These are phyloP conservation scores for Alternaria metachromatica DNA, from an alignment of 2,329 filamentous ascomycete genomes.

Conservation along the genomic window DNA sequence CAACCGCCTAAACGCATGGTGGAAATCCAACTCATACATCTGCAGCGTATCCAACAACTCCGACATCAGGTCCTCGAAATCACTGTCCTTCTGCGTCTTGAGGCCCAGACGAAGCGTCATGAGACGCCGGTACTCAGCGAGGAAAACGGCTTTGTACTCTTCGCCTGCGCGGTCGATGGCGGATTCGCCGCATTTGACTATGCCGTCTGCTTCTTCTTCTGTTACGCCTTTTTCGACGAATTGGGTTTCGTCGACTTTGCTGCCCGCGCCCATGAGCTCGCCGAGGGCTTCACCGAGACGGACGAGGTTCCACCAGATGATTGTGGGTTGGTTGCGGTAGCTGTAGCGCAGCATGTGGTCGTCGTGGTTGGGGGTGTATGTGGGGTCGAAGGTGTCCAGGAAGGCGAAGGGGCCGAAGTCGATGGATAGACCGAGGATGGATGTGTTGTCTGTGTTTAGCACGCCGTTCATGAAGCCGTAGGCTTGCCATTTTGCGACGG, in stretches of 20 bases:
- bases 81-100: slow-evolving; percentile 69
- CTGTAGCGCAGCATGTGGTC: slow-evolving; percentile 86
- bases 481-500: slow-evolving; percentile 93
- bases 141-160: slow-evolving; percentile 86
- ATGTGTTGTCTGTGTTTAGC: slow-evolving; percentile 97
- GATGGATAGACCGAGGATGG: slow-evolving; percentile 83
- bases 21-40: slow-evolving; percentile 85
- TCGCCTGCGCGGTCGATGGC: slow-evolving; percentile 82
- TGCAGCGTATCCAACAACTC: slow-evolving; percentile 82
- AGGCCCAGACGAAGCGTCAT: slow-evolving; percentile 84
- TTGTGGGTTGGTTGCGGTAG: slow-evolving; percentile 91
- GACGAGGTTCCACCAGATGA: slow-evolving; percentile 99
- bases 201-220: slow-evolving; percentile 70
- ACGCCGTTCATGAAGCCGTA: slow-evolving; percentile 99
- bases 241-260: slow-evolving; percentile 70
- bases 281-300: slow-evolving; percentile 87
- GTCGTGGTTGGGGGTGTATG: slow-evolving; percentile 96
- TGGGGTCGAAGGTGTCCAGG: slow-evolving; percentile 93
- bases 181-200: slow-evolving; percentile 81
- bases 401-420: slow-evolving; percentile 98
- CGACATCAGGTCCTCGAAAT: slow-evolving; percentile 84
- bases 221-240: slow-evolving; percentile 77
- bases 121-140: slow-evolving; percentile 85
- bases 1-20: slow-evolving; percentile 88
- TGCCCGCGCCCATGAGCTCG: slow-evolving; percentile 82